These are phyloP conservation scores for Cladosporium sp. DNA, from an alignment of 2,329 filamentous ascomycete genomes.

Conservation along the genomic window DNA sequence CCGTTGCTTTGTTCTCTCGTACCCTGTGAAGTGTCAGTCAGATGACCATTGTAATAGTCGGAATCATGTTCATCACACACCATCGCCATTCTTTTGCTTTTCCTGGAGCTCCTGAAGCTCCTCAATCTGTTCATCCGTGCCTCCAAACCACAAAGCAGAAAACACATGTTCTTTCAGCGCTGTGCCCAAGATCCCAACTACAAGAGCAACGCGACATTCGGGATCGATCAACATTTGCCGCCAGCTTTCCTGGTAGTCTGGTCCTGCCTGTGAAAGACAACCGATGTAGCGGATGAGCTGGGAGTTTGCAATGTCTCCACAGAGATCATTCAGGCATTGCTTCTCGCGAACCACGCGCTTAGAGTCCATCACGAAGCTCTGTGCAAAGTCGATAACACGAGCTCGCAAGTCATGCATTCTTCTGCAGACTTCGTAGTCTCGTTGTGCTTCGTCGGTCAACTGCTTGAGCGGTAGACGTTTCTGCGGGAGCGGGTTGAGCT, in stretches of 20 bases:
- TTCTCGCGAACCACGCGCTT: neutral
- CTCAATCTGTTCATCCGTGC: conserved; percentile 10
- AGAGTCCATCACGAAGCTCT: neutral
- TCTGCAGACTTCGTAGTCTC: neutral
- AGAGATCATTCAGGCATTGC: neutral
- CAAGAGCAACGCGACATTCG: conserved; percentile 20
- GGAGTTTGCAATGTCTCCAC: neutral
- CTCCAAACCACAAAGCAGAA: conserved; percentile 27
- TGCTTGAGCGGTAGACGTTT: neutral
- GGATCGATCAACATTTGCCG: conserved; percentile 18
- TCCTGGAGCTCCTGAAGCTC: conserved; percentile 36
- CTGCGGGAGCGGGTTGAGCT: neutral
- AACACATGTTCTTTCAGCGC: conserved; percentile 31
- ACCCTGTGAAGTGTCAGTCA: conserved; percentile 21
- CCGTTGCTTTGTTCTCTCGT: conserved; percentile 22
- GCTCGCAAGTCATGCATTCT: neutral
- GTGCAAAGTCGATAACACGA: neutral
- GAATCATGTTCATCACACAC: conserved; percentile 16
- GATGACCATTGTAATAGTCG: neutral
- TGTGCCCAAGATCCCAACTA: conserved; percentile 25
- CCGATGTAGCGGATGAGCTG: conserved; percentile 28
- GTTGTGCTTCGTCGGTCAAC: neutral
- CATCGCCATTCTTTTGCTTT: conserved; percentile 38
- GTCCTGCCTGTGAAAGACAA: conserved; percentile 27
- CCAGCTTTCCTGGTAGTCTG: conserved; percentile 23